These are phyloP conservation scores for Gossypium australe DNA, from an alignment of 345 rosid species.

Conservation along the genomic window DNA sequence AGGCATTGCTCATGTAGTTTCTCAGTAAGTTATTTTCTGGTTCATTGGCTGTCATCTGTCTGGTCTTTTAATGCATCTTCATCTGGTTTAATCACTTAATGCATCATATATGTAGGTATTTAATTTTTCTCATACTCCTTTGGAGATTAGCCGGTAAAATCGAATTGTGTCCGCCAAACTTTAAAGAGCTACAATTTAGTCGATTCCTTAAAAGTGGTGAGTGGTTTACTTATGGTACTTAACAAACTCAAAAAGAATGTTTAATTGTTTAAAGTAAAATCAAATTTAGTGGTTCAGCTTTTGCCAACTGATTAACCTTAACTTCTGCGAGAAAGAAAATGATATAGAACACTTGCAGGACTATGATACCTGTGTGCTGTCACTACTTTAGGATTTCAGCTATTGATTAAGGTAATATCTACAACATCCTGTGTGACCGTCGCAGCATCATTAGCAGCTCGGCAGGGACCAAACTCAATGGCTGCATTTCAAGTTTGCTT, in stretches of 20 bases:
- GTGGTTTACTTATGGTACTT: background rate
- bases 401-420: constrained; percentile 48
- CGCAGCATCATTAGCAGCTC: constrained; percentile 61
- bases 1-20: constrained; percentile 62
- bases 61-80: background rate
- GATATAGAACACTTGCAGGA: constrained; percentile 6
- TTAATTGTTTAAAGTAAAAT: background rate
- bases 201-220: constrained; percentile 41
- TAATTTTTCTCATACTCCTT: constrained; percentile 28
- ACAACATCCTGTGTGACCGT: constrained; percentile 61
- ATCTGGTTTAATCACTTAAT: background rate
- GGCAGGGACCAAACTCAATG: constrained; percentile 54
- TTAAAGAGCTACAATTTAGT: constrained; percentile 31
- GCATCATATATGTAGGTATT: constrained; percentile 23
- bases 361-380: background rate
- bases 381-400: constrained; percentile 37
- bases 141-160: constrained; percentile 30
- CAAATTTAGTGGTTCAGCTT: background rate
- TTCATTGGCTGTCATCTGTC: background rate
- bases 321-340: background rate
- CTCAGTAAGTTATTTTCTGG: constrained; percentile 40
- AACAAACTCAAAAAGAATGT: constrained; percentile 4
- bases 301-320: background rate
- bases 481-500: constrained; percentile 76
- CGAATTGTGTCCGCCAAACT: constrained; percentile 30